These are phyloP conservation scores for Glycine soja DNA, from an alignment of 306 rosid genomes.

Conservation along the genomic window DNA sequence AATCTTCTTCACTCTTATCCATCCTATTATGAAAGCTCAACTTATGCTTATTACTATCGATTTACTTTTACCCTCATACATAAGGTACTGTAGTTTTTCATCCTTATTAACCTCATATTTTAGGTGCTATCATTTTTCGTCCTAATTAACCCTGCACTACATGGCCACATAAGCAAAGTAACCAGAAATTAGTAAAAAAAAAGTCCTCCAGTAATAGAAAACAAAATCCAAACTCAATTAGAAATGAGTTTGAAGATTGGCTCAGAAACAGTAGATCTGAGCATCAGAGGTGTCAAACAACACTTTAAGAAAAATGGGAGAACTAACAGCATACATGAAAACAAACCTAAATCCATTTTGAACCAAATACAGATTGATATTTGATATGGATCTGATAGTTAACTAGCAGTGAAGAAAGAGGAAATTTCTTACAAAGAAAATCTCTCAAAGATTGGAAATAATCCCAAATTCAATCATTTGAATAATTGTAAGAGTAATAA, in stretches of 20 bases:
- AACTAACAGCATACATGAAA: not conserved
- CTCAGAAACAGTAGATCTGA: not conserved
- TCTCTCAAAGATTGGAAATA: not conserved
- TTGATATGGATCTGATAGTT: not conserved
- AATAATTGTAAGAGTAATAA: not conserved
- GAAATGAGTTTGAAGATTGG: not conserved
- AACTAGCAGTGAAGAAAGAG: not conserved
- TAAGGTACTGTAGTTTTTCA: slow-evolving; percentile 4
- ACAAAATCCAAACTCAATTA: not conserved
- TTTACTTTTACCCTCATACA: not conserved
- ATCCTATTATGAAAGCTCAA: not conserved
- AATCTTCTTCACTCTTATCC: no score
- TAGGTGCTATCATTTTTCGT: slow-evolving; percentile 11
- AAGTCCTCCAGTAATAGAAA: not conserved
- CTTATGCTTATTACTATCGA: not conserved
- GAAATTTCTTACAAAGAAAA: not conserved
- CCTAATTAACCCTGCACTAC: not conserved
- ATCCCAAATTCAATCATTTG: not conserved
- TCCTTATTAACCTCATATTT: slow-evolving; percentile 9
- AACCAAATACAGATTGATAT: not conserved
- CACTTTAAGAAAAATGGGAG: not conserved
- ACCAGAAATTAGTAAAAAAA: not conserved
- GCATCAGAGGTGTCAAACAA: not conserved
- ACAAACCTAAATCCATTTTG: slow-evolving; percentile 10
- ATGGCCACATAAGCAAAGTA: not conserved